A percentile compares a stretch with the other conserved stretches of the same genome.
These are phyloP conservation scores for Neofusicoccum parvum DNA, from an alignment of 2,329 filamentous ascomycete genomes.

Conservation along the genomic window DNA sequence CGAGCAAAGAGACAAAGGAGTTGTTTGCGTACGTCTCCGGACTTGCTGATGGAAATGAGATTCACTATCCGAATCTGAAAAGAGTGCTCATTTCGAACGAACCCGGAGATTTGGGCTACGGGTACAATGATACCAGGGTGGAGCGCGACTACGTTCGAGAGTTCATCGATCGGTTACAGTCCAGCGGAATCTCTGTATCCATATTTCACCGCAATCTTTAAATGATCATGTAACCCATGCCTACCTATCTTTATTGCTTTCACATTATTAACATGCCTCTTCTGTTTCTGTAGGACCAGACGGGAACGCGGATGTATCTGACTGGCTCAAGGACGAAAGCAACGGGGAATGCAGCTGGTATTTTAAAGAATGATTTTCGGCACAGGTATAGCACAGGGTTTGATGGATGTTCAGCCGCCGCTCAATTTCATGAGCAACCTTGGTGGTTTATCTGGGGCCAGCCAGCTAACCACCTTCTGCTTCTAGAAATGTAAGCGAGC, in stretches of 20 bases:
- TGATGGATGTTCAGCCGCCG: too few species aligned
- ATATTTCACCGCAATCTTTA: too few species aligned
- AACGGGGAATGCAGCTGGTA: too few species aligned
- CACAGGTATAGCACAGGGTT: too few species aligned
- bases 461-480: background rate
- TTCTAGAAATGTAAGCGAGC: background rate
- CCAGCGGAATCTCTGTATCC: background rate
- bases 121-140: background rate
- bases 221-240: too few species aligned
- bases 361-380: too few species aligned
- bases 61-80: background rate
- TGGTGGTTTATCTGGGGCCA: background rate
- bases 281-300: too few species aligned
- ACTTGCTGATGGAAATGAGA: background rate
- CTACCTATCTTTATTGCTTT: too few species aligned
- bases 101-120: background rate
- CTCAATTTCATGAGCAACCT: too few species aligned
- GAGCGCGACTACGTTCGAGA: background rate
- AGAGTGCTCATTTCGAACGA: background rate
- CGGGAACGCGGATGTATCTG: too few species aligned
- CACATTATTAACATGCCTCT: too few species aligned
- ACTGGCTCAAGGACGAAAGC: too few species aligned
- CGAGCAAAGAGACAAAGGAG: background rate
- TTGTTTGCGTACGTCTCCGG: background rate
- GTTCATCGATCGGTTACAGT: background rate